Percentiles rank a stretch among this genome's conserved stretches.
Conservation (phyloP, 192 early-diverging fungal genomes). For the Allomyces macrogynus region DNA sequence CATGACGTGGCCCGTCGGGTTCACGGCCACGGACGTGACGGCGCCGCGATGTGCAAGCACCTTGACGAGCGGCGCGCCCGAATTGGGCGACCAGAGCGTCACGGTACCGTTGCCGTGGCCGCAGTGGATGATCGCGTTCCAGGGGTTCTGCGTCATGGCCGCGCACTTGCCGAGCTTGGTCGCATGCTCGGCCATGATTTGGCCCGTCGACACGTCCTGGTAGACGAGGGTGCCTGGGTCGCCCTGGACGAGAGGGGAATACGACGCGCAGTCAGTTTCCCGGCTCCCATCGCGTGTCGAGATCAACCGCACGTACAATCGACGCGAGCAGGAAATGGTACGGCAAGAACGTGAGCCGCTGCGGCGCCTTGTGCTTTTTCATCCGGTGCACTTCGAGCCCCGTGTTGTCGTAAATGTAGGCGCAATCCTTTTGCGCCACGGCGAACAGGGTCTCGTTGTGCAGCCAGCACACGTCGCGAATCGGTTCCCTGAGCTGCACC, state of each 20-base stretch:
- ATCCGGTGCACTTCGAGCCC: conserved; percentile 81
- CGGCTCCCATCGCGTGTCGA: no score
- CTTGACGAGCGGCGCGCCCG: conserved; percentile 68
- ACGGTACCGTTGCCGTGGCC: conserved; percentile 83
- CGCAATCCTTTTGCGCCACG: conserved; percentile 85
- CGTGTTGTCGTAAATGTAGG: conserved; percentile 79
- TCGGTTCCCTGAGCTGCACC: conserved; percentile 67
- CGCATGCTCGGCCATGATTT: conserved; percentile 52
- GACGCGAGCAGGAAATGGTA: conserved; percentile 79
- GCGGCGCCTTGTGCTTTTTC: conserved; percentile 59
- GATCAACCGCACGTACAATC: conserved; percentile 18
- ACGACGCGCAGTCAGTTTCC: no score
- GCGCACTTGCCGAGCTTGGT: conserved; percentile 59
- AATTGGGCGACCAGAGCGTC: conserved; percentile 74
- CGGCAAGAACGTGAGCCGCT: conserved; percentile 70
- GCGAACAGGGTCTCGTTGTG: conserved; percentile 89
- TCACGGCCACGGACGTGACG: conserved; percentile 65
- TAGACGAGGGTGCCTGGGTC: conserved; percentile 67
- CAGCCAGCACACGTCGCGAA: conserved; percentile 80
- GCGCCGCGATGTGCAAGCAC: conserved; percentile 80
- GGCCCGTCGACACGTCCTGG: conserved; percentile 83
- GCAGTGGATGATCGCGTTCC: conserved; percentile 71
- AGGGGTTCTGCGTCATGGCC: conserved; percentile 75
- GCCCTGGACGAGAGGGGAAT: conserved; percentile 19
- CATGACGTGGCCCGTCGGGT: conserved; percentile 59